phyloP scores from a whole-genome alignment of 257 asterid species.

The Solanum piurae region DNA sequence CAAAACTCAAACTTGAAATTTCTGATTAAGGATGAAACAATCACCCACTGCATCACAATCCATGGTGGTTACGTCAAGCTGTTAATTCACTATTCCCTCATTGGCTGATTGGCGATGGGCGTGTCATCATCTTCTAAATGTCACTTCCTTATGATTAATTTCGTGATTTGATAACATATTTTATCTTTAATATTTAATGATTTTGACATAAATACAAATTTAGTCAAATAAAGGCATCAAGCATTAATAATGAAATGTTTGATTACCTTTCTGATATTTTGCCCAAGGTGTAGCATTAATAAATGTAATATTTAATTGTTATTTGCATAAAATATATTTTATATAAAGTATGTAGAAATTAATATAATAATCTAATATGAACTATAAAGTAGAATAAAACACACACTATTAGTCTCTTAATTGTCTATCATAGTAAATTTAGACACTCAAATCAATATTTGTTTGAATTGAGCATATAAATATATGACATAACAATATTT shows the following conservation, averaged over 20 bases:
- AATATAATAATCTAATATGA: neutral
- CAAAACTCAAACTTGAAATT: accelerated
- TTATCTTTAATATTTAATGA: too few species aligned
- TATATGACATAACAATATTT: too few species aligned
- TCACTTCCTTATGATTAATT: neutral
- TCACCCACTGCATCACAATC: too few species aligned
- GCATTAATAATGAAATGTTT: neutral
- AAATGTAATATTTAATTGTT: neutral
- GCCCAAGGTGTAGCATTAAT: neutral
- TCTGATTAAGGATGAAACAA: too few species aligned
- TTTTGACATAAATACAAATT: neutral
- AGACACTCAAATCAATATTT: neutral
- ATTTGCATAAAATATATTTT: neutral
- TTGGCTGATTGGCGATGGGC: neutral
- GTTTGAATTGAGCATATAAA: neutral
- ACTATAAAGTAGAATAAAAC: neutral
- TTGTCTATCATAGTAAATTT: neutral
- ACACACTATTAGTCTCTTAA: neutral
- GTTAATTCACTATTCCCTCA: neutral
- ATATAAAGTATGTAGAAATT: neutral
- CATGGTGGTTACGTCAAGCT: neutral
- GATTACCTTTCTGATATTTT: neutral
- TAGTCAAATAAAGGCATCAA: neutral
- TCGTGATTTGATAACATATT: too few species aligned
- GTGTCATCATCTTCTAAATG: neutral